phyloP scores from a whole-genome alignment of 2,329 filamentous ascomycete species.

The Penicillium frequentans region DNA sequence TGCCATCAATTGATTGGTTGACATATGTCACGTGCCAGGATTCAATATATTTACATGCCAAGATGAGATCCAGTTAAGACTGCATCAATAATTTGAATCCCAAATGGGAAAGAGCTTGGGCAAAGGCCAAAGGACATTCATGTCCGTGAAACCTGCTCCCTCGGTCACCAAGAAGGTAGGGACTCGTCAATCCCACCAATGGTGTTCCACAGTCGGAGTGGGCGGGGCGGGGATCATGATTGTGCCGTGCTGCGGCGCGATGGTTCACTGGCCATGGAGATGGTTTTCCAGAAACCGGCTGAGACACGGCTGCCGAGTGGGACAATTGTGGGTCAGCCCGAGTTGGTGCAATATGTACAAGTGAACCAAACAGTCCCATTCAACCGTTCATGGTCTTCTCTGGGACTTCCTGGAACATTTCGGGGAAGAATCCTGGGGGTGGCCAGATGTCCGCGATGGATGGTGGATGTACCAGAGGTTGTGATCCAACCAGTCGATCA shows the following conservation, averaged over 20 bases:
- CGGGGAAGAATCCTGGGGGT: conserved; percentile 43
- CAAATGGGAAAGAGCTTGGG: background rate
- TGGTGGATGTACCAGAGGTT: conserved; percentile 38
- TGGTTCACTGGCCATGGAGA: background rate
- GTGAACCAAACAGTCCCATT: background rate
- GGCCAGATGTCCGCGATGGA: conserved; percentile 46
- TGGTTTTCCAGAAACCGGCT: background rate
- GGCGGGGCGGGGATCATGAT: background rate
- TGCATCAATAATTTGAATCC: background rate
- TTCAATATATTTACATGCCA: background rate
- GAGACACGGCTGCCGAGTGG: background rate
- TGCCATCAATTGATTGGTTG: too few species aligned
- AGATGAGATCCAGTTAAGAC: background rate
- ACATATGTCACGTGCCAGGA: background rate
- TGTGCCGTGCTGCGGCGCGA: background rate
- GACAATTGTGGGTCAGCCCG: background rate
- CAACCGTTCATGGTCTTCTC: conserved; percentile 23
- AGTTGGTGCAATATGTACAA: background rate
- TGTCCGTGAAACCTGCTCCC: background rate
- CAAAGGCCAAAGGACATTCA: background rate
- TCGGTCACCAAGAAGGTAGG: background rate
- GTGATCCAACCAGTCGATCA: conserved; percentile 39
- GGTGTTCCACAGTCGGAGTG: background rate
- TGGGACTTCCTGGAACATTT: conserved; percentile 35
- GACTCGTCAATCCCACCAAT: background rate